Percentiles rank a stretch among this genome's conserved stretches.
Evolutionary conservation across 257 asterid genomes (phyloP).

Genomic region (Fraxinus excelsior): DNA sequence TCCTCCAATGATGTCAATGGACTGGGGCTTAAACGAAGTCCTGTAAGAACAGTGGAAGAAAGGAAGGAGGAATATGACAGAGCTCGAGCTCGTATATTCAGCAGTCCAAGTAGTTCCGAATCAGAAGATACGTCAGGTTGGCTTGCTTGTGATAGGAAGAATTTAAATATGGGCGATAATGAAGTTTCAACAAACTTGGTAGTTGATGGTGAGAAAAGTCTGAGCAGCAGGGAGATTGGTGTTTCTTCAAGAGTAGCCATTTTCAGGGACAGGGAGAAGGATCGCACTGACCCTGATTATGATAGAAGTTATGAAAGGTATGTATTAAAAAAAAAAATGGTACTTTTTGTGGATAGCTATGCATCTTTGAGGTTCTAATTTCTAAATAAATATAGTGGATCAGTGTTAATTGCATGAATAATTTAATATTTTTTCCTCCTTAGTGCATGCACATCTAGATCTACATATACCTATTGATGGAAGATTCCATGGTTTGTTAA

Average conservation of each 20-base stretch:
- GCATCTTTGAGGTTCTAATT: constrained; percentile 5
- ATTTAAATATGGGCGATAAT: constrained; percentile 42
- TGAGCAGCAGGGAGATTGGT: constrained; percentile 49
- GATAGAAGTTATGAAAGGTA: constrained; percentile 93
- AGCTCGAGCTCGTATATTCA: constrained; percentile 94
- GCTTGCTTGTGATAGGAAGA: constrained; percentile 50
- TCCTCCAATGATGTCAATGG: constrained; percentile 44
- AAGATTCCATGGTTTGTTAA: not conserved
- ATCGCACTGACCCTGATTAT: constrained; percentile 90
- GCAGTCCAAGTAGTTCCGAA: constrained; percentile 53
- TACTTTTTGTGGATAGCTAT: constrained; percentile 3
- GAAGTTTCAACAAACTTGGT: constrained; percentile 52
- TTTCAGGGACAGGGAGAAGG: constrained; percentile 97
- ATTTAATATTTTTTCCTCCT: not conserved
- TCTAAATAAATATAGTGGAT: not conserved
- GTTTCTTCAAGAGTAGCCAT: constrained; percentile 79
- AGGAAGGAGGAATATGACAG: constrained; percentile 91
- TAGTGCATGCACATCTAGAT: not conserved
- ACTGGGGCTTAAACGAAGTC: constrained; percentile 52
- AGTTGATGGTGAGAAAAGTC: constrained; percentile 51
- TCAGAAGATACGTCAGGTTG: constrained; percentile 41
- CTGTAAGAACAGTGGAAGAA: constrained; percentile 80
- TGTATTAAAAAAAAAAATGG: constrained; percentile 18
- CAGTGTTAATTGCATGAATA: not conserved
- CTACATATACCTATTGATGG: not conserved